Conservation (phyloP, 2,329 filamentous ascomycete genomes). For the Pestalotiopsis sp. region DNA sequence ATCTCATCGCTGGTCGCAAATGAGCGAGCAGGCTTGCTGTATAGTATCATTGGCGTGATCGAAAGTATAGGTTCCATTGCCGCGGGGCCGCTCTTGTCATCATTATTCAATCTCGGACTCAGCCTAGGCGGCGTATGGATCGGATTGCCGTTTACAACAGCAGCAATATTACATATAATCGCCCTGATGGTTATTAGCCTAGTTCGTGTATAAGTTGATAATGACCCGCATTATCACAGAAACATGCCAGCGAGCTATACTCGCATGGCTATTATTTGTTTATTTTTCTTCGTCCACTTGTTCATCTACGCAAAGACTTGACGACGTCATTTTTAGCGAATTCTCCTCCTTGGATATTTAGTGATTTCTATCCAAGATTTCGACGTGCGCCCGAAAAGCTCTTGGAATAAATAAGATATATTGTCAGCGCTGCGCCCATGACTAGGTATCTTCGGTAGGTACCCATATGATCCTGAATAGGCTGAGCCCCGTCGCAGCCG, state of each 20-base stretch:
- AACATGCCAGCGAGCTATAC: too few relatives aligned
- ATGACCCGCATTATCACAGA: too few relatives aligned
- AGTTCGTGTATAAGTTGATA: background rate
- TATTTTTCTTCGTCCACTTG: background rate
- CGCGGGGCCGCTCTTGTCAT: background rate
- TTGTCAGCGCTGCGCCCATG: too few relatives aligned
- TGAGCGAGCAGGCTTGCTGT: background rate
- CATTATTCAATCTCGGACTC: background rate
- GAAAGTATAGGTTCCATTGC: background rate
- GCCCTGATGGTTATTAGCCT: background rate
- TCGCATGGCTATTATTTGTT: background rate
- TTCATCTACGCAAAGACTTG: slow-evolving; percentile 23
- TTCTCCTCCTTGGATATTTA: slow-evolving; percentile 16
- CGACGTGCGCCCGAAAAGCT: background rate
- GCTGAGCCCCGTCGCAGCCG: too few relatives aligned
- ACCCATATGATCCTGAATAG: too few relatives aligned
- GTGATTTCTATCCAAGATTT: slow-evolving; percentile 20
- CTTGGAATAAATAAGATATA: too few relatives aligned
- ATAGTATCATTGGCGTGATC: background rate
- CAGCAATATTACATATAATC: background rate
- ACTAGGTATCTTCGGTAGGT: too few relatives aligned
- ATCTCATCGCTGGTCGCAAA: background rate
- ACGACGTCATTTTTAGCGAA: slow-evolving; percentile 17
- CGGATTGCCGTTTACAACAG: background rate
- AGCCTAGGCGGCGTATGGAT: background rate